phyloP scores from a whole-genome alignment of 1,284 basidiomycete genomes.

The Rhodotorula sp. region DNA sequence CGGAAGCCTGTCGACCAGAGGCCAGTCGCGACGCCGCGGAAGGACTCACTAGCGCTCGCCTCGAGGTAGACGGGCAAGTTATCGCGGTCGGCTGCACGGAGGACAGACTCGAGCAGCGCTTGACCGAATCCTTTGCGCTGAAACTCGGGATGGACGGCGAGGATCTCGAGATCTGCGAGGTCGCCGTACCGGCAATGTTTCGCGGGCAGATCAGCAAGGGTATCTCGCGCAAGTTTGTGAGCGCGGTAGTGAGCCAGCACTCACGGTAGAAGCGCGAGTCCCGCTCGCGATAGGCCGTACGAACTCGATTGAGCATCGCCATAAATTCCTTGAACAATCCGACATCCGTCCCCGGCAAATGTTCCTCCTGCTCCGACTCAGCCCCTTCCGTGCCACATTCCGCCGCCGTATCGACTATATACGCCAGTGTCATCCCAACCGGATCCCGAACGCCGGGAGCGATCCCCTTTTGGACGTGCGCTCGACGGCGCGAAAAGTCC shows the following conservation, averaged over 20 bases:
- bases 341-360: not conserved
- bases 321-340: not conserved
- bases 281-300: not conserved
- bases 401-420: not conserved
- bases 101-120: slow-evolving; percentile 1
- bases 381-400: not conserved
- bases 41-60: not conserved
- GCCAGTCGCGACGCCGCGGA: not conserved
- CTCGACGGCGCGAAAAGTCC: not conserved
- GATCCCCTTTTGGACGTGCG: not conserved
- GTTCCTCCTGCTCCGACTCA: not conserved
- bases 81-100: not conserved
- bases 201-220: too few relatives aligned
- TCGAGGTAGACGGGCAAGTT: slow-evolving; percentile 2
- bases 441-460: not conserved
- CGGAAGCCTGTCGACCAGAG: not conserved
- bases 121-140: not conserved
- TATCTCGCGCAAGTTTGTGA: too few relatives aligned
- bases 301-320: not conserved
- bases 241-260: not conserved
- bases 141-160: not conserved
- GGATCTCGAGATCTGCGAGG: not conserved
- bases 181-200: too few relatives aligned
- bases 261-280: not conserved
- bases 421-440: not conserved